Evolutionary conservation across 108 stramenopile genomes (phyloP), one percentile per base, ranked within the genome.

Genomic region (Cyclotella cryptica): DNA sequence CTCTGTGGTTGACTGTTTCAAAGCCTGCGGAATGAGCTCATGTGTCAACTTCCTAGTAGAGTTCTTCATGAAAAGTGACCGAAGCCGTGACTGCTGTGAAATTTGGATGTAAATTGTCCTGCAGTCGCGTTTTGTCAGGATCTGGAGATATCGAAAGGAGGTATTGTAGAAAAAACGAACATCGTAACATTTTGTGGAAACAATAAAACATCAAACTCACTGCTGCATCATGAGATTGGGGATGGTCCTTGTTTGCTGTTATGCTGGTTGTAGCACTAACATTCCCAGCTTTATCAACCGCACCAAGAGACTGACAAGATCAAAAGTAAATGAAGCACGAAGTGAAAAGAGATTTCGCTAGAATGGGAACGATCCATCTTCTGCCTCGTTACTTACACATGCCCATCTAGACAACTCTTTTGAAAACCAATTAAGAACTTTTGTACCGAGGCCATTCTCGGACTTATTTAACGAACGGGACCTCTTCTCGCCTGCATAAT

Each of bases 401-500:
- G 57, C 64, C 75, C 75, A 77, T 29, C 63, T 40, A 5, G 57
- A 69, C 17, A 88, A 62, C 67, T 95, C 88, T 35, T 89, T 88
- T 17, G 69, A 39, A 60, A 91, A 73, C 92, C 92, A 96, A 17
- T 60, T 65, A 4, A 88, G 44, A 15, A 90, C 79, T 60, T 90
- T 92, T 11, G 87, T 77, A 13, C 92, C 92, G 4, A 96, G 83
- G 14, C 87, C 89, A 64, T 85, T 86, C 63, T 92, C 92, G 13
- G 84, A 84, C 39, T 81, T 77, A 43, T 81, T 84, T 27, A 84
- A 53, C 35, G 43, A 27, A 26, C 82, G 82, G 54, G 66, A 77
- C 52, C 73, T 84, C 46, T 81, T 81, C 29, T 84, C 80, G 35
- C 82, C 82, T 35, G 71, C 76, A 63, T 83, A 83, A 15, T 73